Conservation (phyloP, 352 stramenopile species). For the Phytophthora ramorum region DNA sequence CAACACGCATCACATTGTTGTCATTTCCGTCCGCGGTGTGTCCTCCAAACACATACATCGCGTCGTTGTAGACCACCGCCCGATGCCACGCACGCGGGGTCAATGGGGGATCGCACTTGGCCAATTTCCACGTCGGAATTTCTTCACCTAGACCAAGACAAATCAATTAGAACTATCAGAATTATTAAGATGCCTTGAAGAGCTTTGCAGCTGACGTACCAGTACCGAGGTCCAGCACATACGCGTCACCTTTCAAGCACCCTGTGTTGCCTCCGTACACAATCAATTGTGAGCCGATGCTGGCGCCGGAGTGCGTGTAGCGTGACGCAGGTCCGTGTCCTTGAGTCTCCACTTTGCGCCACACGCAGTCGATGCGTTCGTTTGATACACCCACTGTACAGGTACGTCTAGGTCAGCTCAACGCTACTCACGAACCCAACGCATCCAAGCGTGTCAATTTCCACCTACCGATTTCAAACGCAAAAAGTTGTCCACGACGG, state of each 20-base stretch:
- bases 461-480: conserved; percentile 48
- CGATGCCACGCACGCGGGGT: conserved; percentile 62
- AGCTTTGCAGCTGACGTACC: conserved; percentile 23
- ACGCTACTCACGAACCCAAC: neutral
- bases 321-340: conserved; percentile 46
- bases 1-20: conserved; percentile 48
- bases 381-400: conserved; percentile 35
- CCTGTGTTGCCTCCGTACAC: conserved; percentile 67
- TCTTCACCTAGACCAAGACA: conserved; percentile 28
- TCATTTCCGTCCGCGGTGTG: conserved; percentile 55
- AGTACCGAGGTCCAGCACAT: conserved; percentile 55
- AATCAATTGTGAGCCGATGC: conserved; percentile 58
- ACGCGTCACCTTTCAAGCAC: conserved; percentile 63
- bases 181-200: neutral
- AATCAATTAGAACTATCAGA: neutral
- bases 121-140: conserved; percentile 55
- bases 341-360: conserved; percentile 48
- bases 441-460: neutral
- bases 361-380: conserved; percentile 47
- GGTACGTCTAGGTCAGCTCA: conserved; percentile 4
- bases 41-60: conserved; percentile 66
- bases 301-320: conserved; percentile 60
- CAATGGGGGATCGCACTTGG: conserved; percentile 48
- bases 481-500: conserved; percentile 54
- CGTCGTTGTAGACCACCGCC: conserved; percentile 43